A percentile compares a stretch with the other conserved stretches of the same genome.
These are phyloP conservation scores for Uncinocarpus reesii DNA, from an alignment of 2,329 filamentous ascomycete genomes.

Conservation along the genomic window DNA sequence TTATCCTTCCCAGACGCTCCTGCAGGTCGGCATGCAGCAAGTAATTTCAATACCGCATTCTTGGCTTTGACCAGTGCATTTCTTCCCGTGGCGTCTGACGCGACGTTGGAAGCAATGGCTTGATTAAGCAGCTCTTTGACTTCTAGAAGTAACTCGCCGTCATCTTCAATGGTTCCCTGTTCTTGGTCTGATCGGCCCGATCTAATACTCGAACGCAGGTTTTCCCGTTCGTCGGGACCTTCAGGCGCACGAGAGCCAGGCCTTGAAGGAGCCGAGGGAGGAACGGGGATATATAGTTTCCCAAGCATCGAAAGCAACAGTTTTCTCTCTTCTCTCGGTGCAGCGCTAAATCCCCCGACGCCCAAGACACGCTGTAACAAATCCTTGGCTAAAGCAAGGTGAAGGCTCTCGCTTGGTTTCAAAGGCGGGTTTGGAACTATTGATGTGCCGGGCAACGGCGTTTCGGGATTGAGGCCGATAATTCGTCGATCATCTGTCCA, in stretches of 20 bases:
- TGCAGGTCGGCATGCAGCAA: slow-evolving; percentile 21
- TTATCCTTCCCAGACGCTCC: neutral
- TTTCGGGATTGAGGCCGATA: slow-evolving; percentile 47
- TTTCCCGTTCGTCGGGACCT: slow-evolving; percentile 47
- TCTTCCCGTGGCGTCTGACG: slow-evolving; percentile 34
- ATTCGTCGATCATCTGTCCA: slow-evolving; percentile 89
- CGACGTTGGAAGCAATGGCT: slow-evolving; percentile 40
- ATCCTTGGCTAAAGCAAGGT: slow-evolving; percentile 65
- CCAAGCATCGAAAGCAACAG: slow-evolving; percentile 64
- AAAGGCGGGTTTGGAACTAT: slow-evolving; percentile 27
- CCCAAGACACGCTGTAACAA: slow-evolving; percentile 64
- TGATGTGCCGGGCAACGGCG: slow-evolving; percentile 47
- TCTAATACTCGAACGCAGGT: slow-evolving; percentile 42
- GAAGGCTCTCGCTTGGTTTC: slow-evolving; percentile 61
- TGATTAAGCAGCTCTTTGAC: slow-evolving; percentile 51
- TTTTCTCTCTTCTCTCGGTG: slow-evolving; percentile 68
- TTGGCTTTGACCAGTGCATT: slow-evolving; percentile 40
- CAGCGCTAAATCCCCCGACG: slow-evolving; percentile 27
- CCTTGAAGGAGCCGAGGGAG: slow-evolving; percentile 49
- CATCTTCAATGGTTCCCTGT: slow-evolving; percentile 41
- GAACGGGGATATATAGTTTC: slow-evolving; percentile 68
- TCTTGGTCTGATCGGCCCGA: slow-evolving; percentile 27
- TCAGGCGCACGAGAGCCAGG: slow-evolving; percentile 40
- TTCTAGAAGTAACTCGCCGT: slow-evolving; percentile 44
- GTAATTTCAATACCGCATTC: slow-evolving; percentile 34